Conservation (phyloP, 2,329 filamentous ascomycete genomes). For the Coniochaeta sp. region DNA sequence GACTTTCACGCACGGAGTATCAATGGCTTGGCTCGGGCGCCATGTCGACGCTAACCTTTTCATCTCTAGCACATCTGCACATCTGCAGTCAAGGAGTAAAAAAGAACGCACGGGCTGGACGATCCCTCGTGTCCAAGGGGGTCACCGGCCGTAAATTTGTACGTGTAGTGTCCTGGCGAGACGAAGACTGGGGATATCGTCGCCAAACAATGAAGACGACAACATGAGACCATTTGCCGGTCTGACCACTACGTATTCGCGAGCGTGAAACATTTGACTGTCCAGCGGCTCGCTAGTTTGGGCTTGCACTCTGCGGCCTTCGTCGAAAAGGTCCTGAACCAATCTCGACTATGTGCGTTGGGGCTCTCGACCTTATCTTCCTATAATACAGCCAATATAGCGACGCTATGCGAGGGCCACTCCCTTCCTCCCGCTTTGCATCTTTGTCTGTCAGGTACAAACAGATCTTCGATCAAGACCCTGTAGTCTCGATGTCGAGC, state of each 20-base stretch:
- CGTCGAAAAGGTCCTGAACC: background rate
- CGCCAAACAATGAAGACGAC: too few species aligned
- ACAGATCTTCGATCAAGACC: background rate
- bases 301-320: background rate
- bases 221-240: background rate
- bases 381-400: background rate
- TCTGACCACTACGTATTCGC: background rate
- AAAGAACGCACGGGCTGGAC: background rate
- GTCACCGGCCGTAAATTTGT: background rate
- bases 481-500: background rate
- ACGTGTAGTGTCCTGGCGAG: background rate
- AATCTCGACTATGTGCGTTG: slow-evolving; percentile 1
- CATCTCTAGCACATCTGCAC: background rate
- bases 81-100: too few species aligned
- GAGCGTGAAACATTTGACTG: background rate
- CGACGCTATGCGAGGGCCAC: background rate
- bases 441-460: background rate
- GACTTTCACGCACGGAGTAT: background rate
- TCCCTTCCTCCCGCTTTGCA: background rate
- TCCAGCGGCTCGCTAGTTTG: background rate
- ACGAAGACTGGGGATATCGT: background rate
- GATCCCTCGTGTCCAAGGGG: background rate
- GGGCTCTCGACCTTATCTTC: background rate
- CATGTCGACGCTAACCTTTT: background rate
- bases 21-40: background rate